Evolutionary conservation across 768 basidiomycete species (phyloP), one percentile per base, ranked within the genome.

Genomic region (Tephrocybe sp.): DNA sequence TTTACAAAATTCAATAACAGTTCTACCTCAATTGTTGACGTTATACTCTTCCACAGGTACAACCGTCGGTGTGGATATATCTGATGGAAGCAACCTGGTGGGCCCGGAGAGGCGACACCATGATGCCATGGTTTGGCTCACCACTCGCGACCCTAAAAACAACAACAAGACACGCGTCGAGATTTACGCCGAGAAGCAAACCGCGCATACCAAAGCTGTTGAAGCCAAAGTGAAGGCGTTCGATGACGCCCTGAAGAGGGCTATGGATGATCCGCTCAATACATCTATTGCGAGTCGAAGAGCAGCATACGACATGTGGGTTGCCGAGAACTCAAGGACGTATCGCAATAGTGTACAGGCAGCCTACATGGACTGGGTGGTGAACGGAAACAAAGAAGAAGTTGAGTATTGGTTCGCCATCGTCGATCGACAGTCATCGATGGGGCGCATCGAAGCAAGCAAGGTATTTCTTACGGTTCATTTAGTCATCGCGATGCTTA

Each of bases 371-470:
- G 49, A 44, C 26, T 45, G 49, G 49, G 49, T 51, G 35, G 43
- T 45, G 34, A 30, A 42, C 16, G 49, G 49, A 3, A 51, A 38
- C 26, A 51, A 45, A 16, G 49, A 51, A 43, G 49, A 51, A 22
- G 49, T 51, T 23, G 49, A 51, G 36, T 45, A 44, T 43, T 51
- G 49, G 49, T 51, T 51, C 42, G 34, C 49, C n/a, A 22, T 51
- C 35, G 42, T 51, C 22, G 49, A 51, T 45, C 49, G 43, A 12
- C 42, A 44, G 32, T 35, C 49, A 3, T 41, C 49, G 12, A 44
- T 51, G 49, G 33, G 42, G 8, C 41, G 42, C 3, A 33, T 45
- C 13, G 49, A 51, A 38, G 34, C 41, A 3, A 51, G 49, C 49
- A 51, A 51, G 35, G 49, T 51, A 45, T 2, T 3, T 13, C 34